These are phyloP conservation scores for Aspergillus tamarii DNA, from an alignment of 2,329 filamentous ascomycete genomes.

Conservation along the genomic window DNA sequence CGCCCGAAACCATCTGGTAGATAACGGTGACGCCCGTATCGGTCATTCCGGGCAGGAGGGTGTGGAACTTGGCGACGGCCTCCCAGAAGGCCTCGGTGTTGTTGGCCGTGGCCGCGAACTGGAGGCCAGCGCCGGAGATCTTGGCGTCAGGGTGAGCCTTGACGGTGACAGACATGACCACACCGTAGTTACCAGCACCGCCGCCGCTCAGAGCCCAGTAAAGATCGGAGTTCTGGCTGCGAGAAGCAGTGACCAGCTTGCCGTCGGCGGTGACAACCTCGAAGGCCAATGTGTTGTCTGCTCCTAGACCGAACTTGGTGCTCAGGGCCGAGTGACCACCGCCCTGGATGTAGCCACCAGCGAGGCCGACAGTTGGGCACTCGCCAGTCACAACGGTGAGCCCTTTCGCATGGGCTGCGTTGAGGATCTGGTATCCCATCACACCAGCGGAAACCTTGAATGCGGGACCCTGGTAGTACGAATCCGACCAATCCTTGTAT, in stretches of 20 bases:
- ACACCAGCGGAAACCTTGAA: conserved; percentile 60
- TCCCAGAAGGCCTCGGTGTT: conserved; percentile 55
- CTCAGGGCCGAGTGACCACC: conserved; percentile 62
- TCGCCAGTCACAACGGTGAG: conserved; percentile 59
- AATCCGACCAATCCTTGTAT: conserved; percentile 39
- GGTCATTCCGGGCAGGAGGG: conserved; percentile 54
- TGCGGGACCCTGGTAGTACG: conserved; percentile 54
- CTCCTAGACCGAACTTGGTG: conserved; percentile 59
- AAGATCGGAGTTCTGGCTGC: conserved; percentile 55
- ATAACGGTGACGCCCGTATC: conserved; percentile 55
- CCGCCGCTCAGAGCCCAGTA: conserved; percentile 67
- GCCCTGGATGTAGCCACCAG: conserved; percentile 64
- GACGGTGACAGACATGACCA: conserved; percentile 60
- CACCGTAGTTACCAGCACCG: conserved; percentile 62
- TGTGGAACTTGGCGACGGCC: conserved; percentile 54
- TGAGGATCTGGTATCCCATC: conserved; percentile 54
- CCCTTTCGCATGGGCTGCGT: conserved; percentile 49
- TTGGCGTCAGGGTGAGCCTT: conserved; percentile 52
- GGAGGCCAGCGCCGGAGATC: conserved; percentile 50
- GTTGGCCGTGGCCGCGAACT: conserved; percentile 40
- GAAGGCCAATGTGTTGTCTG: conserved; percentile 61
- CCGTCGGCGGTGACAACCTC: conserved; percentile 59
- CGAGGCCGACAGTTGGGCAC: conserved; percentile 59
- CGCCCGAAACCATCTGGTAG: conserved; percentile 56
- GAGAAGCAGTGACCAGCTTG: conserved; percentile 52